phyloP scores from a whole-genome alignment of 306 rosid genomes.

The Sindora glabra region DNA sequence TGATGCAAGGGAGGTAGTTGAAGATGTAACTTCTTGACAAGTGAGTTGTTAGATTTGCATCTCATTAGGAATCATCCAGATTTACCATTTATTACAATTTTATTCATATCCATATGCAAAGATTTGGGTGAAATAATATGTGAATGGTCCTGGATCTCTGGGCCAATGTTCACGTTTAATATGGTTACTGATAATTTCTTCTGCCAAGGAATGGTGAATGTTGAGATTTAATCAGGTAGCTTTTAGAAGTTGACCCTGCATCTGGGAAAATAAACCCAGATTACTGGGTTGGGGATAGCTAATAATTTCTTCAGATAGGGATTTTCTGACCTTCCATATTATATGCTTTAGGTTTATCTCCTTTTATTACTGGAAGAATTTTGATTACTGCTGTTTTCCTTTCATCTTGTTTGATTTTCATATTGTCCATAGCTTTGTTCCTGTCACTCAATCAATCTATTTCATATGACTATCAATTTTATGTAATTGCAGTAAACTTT shows the following conservation, averaged over 20 bases:
- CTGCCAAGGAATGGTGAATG: no score
- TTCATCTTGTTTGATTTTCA: conserved; percentile 4
- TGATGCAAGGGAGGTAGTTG: no score
- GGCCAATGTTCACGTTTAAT: no score
- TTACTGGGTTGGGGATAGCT: not conserved
- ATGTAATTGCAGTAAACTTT: conserved; percentile 12
- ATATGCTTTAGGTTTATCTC: not conserved
- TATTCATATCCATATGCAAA: no score
- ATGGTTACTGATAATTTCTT: no score
- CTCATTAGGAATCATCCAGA: no score
- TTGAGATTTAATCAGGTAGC: not conserved
- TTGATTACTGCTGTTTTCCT: not conserved
- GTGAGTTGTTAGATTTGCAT: no score
- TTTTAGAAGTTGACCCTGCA: no score
- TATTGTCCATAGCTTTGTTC: not conserved
- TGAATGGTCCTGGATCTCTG: no score
- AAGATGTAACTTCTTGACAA: no score
- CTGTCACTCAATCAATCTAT: conserved; percentile 4
- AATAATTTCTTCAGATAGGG: not conserved
- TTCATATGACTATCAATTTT: conserved; percentile 13
- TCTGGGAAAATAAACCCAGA: not conserved
- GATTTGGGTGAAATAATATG: no score
- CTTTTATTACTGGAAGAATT: not conserved
- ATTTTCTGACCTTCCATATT: not conserved
- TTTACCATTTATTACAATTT: no score